phyloP scores from a whole-genome alignment of 208 protist genomes.

The Sergeia podlipaevii region DNA sequence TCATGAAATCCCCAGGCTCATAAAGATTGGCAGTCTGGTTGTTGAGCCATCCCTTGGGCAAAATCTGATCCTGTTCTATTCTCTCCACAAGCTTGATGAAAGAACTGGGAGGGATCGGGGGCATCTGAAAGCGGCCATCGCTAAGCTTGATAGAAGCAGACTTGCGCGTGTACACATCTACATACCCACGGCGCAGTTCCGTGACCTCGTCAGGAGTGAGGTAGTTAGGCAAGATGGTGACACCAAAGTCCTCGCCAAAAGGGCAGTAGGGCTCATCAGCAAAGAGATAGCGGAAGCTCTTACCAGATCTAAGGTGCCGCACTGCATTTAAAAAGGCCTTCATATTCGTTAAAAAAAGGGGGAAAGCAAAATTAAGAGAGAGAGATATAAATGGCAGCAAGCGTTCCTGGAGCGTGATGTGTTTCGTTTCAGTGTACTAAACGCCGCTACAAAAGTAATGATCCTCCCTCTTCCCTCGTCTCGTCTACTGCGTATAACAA shows the following conservation, averaged over 20 bases:
- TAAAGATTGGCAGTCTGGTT: slow-evolving; percentile 91
- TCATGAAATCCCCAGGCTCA: slow-evolving; percentile 84
- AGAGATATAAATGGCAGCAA: background rate
- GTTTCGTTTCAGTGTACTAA: no score
- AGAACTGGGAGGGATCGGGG: slow-evolving; percentile 58
- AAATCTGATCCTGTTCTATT: slow-evolving; percentile 72
- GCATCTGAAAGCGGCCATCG: slow-evolving; percentile 87
- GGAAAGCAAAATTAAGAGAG: slow-evolving; percentile 7
- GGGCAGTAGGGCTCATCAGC: slow-evolving; percentile 78
- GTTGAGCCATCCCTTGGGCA: slow-evolving; percentile 78
- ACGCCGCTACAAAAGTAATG: no score
- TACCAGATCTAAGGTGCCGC: slow-evolving; percentile 59
- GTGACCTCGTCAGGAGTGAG: slow-evolving; percentile 57
- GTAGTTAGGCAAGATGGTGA: slow-evolving; percentile 85
- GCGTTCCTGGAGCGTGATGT: no score
- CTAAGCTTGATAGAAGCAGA: slow-evolving; percentile 74
- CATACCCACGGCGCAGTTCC: slow-evolving; percentile 68
- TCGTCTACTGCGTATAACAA: no score
- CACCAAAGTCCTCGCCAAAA: slow-evolving; percentile 83
- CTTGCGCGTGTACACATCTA: slow-evolving; percentile 77
- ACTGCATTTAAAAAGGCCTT: slow-evolving; percentile 29
- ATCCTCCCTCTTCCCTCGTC: no score
- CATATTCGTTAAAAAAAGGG: slow-evolving; percentile 15
- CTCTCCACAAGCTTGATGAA: slow-evolving; percentile 70
- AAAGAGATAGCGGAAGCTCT: slow-evolving; percentile 66